phyloP scores from a whole-genome alignment of 2,329 filamentous ascomycete species.

The Diaporthe ampelina region DNA sequence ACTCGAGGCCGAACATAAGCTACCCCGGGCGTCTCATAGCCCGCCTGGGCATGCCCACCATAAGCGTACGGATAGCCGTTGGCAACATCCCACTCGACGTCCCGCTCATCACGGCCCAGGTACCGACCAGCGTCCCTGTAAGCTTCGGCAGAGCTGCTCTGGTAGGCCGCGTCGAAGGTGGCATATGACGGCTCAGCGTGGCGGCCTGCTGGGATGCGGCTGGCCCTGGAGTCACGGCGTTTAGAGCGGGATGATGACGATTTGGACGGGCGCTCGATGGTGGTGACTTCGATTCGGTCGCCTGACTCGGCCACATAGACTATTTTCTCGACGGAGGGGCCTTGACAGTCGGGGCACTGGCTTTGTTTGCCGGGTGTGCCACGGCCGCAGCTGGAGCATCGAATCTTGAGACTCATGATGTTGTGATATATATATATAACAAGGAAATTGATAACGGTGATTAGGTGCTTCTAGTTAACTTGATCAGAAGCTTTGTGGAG shows the following conservation, averaged over 20 bases:
- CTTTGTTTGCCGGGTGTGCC: conserved; percentile 1
- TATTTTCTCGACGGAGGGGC: neutral
- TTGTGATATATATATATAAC: neutral
- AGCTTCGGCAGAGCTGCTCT: neutral
- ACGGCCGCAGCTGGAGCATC: conserved; percentile 12
- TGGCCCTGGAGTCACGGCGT: neutral
- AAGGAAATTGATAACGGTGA: too few relatives aligned
- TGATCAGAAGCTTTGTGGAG: neutral
- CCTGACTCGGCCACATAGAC: conserved; percentile 8
- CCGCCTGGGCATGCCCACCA: neutral
- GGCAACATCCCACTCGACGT: neutral
- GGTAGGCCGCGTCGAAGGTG: neutral
- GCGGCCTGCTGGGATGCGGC: too few relatives aligned
- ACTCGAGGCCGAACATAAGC: neutral
- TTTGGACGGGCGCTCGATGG: neutral
- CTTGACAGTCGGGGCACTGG: neutral
- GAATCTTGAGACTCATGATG: conserved; percentile 15
- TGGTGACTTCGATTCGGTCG: conserved; percentile 2
- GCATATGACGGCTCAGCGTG: neutral
- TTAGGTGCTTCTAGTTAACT: too few relatives aligned
- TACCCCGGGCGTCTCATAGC: neutral
- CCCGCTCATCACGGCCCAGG: neutral
- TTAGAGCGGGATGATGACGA: neutral
- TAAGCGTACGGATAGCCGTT: neutral
- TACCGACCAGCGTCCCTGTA: neutral